Evolutionary conservation across 768 basidiomycete species (phyloP), one percentile per base, ranked within the genome.

Genomic region (Russula sp.): DNA sequence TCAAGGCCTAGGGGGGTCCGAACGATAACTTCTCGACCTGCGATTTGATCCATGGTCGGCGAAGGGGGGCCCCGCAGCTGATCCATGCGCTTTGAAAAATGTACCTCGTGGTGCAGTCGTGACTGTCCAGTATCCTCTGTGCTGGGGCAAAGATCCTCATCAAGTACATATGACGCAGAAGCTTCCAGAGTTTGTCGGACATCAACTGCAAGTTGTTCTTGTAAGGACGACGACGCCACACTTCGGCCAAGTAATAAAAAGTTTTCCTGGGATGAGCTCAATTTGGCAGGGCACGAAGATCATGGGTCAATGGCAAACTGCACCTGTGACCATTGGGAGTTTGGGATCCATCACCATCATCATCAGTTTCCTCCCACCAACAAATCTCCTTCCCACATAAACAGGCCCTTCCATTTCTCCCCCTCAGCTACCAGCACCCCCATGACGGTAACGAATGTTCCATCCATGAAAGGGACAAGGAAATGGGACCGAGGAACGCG

Each of bases 101-200:
- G 32, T 10, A 46, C 60, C 60, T 40, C 52, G 30, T 61, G 59
- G 40, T 46, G n/a, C 46, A n/a, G 42, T 61, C 42, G 34, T 54
- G 52, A 44, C 52, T 1, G 36, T 36, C 32, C 26, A 36, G 24
- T 26, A 46, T 36, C 52, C 26, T 54, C 32, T 26, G 52, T n/a
- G 11, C 52, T 26, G 52, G 60, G 40, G 24, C 60, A 46, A 34
- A 53, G 22, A 53, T 46, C 22, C 44, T 16, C 44, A 26, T 36
- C 34, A 48, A 22, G 53, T 18, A 38, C 7, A 24, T 26, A 44
- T 62, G 32, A 48, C 34, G 34, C 32, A 28, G 42, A 54, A 61
- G 3, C 9, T 26, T 61, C 42, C 44, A 44, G 42, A 34, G 30
- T 30, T 28, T 26, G 22, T 5, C 44, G n/a, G 44, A n/a, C n/a